phyloP scores from a whole-genome alignment of 2,329 filamentous ascomycete species.

The Alternaria metachromatica region DNA sequence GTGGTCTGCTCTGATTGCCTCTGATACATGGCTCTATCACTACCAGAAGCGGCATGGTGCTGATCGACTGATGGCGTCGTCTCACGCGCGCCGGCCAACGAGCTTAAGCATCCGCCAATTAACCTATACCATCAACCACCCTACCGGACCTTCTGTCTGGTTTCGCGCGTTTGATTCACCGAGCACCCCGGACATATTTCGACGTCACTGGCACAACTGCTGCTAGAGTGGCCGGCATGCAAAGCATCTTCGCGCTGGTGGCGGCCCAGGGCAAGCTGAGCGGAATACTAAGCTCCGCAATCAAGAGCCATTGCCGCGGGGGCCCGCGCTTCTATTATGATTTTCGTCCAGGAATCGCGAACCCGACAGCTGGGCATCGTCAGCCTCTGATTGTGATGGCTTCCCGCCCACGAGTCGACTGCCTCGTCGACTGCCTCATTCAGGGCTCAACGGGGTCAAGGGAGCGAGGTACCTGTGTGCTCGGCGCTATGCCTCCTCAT shows the following conservation, averaged over 20 bases:
- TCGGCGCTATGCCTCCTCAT: neutral
- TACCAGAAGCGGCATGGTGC: conserved; percentile 20
- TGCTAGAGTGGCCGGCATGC: conserved; percentile 3
- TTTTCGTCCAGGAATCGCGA: conserved; percentile 37
- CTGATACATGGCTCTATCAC: conserved; percentile 23
- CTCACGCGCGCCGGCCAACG: conserved; percentile 26
- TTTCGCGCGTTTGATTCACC: conserved; percentile 5
- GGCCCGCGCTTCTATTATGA: conserved; percentile 29
- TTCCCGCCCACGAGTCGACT: conserved; percentile 28
- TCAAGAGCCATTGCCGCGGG: conserved; percentile 18
- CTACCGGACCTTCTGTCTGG: conserved; percentile 26
- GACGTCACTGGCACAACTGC: conserved; percentile 3
- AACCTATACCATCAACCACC: conserved; percentile 32
- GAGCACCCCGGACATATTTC: conserved; percentile 9
- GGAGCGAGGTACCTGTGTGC: conserved; percentile 5
- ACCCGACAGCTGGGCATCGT: conserved; percentile 34
- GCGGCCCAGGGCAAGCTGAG: conserved; percentile 29
- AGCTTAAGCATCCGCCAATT: conserved; percentile 22
- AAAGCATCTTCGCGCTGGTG: conserved; percentile 24
- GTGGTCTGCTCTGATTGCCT: conserved; percentile 18
- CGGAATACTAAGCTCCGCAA: conserved; percentile 4
- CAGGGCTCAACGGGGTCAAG: conserved; percentile 3
- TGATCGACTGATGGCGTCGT: conserved; percentile 30
- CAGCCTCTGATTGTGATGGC: conserved; percentile 42
- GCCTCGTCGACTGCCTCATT: conserved; percentile 17